Conservation (phyloP, 257 asterid genomes). For the Solanum boliviense region DNA sequence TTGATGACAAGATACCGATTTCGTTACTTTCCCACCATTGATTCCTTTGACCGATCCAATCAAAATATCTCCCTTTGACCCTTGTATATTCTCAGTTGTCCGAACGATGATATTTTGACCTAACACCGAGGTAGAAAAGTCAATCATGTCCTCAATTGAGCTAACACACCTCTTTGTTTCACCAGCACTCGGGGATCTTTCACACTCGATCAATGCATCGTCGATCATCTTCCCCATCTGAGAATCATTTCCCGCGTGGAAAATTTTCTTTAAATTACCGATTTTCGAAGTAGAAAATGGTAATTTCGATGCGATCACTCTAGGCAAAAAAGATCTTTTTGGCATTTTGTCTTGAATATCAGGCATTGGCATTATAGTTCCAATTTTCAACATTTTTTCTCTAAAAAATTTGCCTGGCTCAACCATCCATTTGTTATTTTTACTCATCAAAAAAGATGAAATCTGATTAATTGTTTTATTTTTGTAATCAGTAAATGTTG, state of each 20-base stretch:
- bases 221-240: constrained; percentile 34
- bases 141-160: constrained; percentile 82
- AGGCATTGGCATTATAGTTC: constrained; percentile 73
- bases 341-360: constrained; percentile 89
- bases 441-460: background rate
- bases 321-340: constrained; percentile 77
- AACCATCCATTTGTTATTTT: constrained; percentile 45
- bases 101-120: constrained; percentile 56
- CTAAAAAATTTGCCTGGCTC: constrained; percentile 84
- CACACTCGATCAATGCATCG: constrained; percentile 49
- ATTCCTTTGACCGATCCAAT: constrained; percentile 49
- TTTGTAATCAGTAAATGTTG: constrained; percentile 32
- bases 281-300: constrained; percentile 67
- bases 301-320: constrained; percentile 53
- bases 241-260: constrained; percentile 47
- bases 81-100: constrained; percentile 37
- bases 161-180: constrained; percentile 73
- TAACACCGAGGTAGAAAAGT: constrained; percentile 59
- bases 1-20: constrained; percentile 84
- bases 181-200: constrained; percentile 52
- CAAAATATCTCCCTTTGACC: constrained; percentile 34
- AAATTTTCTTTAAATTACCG: constrained; percentile 26
- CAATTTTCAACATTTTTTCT: constrained; percentile 52
- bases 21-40: constrained; percentile 61
- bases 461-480: constrained; percentile 22